Conservation (phyloP, 192 early-diverging fungal species). For the Piromyces finnis region DNA sequence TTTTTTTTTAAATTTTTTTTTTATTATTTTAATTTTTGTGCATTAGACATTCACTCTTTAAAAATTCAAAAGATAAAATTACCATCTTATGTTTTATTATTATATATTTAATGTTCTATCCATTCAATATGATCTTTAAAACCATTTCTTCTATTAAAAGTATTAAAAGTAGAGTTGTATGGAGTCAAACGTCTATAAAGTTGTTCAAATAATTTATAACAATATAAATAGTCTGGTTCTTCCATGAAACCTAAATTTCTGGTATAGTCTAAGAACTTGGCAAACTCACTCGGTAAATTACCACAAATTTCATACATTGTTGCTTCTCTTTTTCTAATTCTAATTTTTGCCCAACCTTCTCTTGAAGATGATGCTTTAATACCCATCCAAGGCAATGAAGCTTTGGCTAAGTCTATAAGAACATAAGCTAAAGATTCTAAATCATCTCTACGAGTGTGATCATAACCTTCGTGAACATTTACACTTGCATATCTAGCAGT, state of each 20-base stretch:
- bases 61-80: too few species aligned
- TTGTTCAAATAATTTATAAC: neutral
- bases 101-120: neutral
- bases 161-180: neutral
- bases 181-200: neutral
- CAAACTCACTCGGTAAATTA: neutral
- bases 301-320: neutral
- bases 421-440: neutral
- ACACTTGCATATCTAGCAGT: neutral
- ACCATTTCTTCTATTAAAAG: neutral
- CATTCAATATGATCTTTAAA: neutral
- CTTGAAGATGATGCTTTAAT: neutral
- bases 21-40: too few species aligned
- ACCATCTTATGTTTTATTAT: too few species aligned
- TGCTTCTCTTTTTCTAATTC: neutral
- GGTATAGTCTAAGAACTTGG: neutral
- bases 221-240: neutral
- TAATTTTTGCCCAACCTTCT: neutral
- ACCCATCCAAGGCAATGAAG: neutral
- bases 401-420: neutral
- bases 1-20: too few species aligned
- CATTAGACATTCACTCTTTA: too few species aligned
- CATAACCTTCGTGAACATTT: neutral
- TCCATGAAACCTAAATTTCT: neutral
- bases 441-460: neutral